Conservation (phyloP, 2,329 filamentous ascomycete genomes). For the Colletotrichum lini region DNA sequence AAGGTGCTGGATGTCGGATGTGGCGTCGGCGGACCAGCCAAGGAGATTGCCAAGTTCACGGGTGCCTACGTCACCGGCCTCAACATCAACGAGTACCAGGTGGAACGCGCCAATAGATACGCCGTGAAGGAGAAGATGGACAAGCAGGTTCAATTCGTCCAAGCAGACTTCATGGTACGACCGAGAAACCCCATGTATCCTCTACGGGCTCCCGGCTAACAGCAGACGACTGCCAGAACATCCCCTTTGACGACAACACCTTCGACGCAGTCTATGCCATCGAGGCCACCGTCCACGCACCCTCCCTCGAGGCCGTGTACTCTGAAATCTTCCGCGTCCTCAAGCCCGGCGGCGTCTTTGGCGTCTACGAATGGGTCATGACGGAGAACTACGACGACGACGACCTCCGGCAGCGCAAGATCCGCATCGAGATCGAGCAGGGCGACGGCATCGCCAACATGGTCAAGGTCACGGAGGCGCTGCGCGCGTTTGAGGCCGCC, state of each 20-base stretch:
- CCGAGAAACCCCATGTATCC: rapidly evolving
- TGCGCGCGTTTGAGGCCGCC: constrained; percentile 86
- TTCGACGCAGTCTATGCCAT: constrained; percentile 98
- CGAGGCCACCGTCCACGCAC: constrained; percentile 96
- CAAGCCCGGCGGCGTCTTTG: constrained; percentile 95
- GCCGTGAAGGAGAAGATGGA: constrained; percentile 85
- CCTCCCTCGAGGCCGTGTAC: constrained; percentile 91
- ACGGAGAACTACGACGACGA: constrained; percentile 94
- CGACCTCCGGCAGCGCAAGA: constrained; percentile 87
- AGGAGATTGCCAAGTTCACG: constrained; percentile 96
- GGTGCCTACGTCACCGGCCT: constrained; percentile 90
- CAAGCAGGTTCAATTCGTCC: constrained; percentile 86
- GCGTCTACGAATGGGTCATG: constrained; percentile 99
- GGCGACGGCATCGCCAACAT: constrained; percentile 98
- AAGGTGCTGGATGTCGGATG: constrained; percentile 96
- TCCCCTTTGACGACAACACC: constrained; percentile 84
- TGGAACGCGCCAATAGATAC: constrained; percentile 90
- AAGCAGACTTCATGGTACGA: constrained; percentile 93
- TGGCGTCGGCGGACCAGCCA: constrained; percentile 94
- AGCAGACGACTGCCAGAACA: neutral
- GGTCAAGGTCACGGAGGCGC: constrained; percentile 86
- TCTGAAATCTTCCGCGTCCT: constrained; percentile 94
- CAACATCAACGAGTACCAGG: constrained; percentile 99
- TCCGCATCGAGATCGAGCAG: constrained; percentile 94
- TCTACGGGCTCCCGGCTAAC: too few species aligned